These are phyloP conservation scores for Beauveria scarabaeidicola DNA, from an alignment of 2,329 filamentous ascomycete genomes.

Conservation along the genomic window DNA sequence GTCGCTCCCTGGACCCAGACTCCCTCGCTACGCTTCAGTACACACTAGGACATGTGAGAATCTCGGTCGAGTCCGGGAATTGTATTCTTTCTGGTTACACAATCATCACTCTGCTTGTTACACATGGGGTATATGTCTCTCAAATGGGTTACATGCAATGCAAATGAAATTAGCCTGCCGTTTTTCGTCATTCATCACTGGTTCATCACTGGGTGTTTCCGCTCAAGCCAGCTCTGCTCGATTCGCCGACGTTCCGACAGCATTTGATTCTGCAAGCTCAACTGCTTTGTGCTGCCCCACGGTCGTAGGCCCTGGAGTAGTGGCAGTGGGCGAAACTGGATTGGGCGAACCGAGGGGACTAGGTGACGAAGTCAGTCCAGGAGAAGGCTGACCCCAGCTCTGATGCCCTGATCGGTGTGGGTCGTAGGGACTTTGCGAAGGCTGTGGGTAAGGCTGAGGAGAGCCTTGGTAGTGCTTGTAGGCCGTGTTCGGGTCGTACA, in stretches of 20 bases:
- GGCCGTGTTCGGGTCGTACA: slow-evolving; percentile 2
- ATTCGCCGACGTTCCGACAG: not conserved
- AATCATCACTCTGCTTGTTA: not conserved
- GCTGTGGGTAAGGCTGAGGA: not conserved
- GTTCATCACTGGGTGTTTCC: no score
- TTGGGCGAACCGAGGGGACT: not conserved
- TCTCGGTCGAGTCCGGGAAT: not conserved
- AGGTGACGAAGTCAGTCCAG: not conserved
- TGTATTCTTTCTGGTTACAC: not conserved
- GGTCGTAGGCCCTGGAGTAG: not conserved
- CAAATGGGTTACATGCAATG: not conserved
- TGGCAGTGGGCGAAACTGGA: not conserved
- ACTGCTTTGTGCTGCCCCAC: not conserved
- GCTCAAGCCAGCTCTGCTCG: slow-evolving; percentile 4
- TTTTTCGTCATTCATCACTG: no score
- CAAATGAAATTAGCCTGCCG: not conserved
- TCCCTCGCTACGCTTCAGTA: not conserved
- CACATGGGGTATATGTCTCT: not conserved
- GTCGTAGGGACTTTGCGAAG: not conserved
- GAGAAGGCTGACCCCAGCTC: not conserved
- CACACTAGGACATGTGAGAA: not conserved
- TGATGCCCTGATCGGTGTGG: not conserved
- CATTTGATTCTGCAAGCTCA: not conserved
- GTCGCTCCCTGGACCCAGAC: no score
- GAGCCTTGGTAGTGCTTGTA: not conserved